Evolutionary conservation across 441 rosid species (phyloP).

Genomic region (Hura crepitans): DNA sequence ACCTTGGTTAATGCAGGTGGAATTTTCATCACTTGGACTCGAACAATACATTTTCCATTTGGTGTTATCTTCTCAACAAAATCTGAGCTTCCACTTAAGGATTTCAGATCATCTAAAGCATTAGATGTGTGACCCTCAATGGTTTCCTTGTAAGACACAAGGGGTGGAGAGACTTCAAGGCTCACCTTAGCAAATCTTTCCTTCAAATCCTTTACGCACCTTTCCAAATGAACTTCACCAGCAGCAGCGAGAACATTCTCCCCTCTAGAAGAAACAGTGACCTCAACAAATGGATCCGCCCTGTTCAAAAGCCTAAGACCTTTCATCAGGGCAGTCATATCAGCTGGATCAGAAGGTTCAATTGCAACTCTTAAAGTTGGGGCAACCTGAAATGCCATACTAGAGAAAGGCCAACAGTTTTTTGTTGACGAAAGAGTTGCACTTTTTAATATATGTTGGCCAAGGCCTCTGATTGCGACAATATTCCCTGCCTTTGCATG

Average conservation of each 20-base stretch:
- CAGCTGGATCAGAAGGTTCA: constrained; percentile 89
- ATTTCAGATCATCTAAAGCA: constrained; percentile 56
- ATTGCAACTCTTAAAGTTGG: constrained; percentile 88
- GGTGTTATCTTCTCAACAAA: constrained; percentile 70
- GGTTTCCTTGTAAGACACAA: constrained; percentile 85
- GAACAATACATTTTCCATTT: constrained; percentile 67
- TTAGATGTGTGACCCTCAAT: constrained; percentile 61
- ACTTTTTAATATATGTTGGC: constrained; percentile 83
- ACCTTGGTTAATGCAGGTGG: constrained; percentile 69
- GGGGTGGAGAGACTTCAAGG: constrained; percentile 82
- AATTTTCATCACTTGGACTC: constrained; percentile 76
- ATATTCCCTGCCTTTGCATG: constrained; percentile 80
- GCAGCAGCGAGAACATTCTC: constrained; percentile 94
- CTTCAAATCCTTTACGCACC: constrained; percentile 80
- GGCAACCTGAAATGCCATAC: constrained; percentile 89
- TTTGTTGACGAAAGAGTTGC: constrained; percentile 83
- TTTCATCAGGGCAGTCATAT: constrained; percentile 70
- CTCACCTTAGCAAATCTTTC: constrained; percentile 89
- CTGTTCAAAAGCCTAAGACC: constrained; percentile 83
- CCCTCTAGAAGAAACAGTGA: constrained; percentile 80
- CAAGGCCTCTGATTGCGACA: constrained; percentile 90
- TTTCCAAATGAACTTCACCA: constrained; percentile 91
- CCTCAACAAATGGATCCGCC: constrained; percentile 95
- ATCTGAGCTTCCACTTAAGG: constrained; percentile 49
- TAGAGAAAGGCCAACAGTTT: constrained; percentile 92